Base-by-base conservation (phyloP, 495 filamentous ascomycete species). In the Daldinia grandis region DNA sequence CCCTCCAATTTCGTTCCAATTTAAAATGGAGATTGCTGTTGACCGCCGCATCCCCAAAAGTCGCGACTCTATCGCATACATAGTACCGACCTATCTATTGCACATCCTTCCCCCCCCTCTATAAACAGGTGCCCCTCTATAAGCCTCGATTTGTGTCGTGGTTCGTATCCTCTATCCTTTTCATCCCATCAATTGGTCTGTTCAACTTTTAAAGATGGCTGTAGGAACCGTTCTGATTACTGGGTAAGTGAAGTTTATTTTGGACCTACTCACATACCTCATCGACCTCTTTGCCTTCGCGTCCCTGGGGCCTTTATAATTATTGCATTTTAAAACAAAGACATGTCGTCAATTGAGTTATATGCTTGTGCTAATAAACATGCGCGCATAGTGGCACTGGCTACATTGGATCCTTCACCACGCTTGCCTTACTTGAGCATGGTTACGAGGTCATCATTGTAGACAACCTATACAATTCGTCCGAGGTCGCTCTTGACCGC, bases 351-450 rank as follows among this genome's bases (percentile, higher is more conserved):
- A 47, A 24, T 47, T 24, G 19, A 24, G 19, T 1, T 21, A 57
- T n/a, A 44, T 25, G 6, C 0, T 21, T 1, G 33, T 58, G 21
- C 66, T 73, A 38, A 76, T 28, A 42, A 27, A 47, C 44, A 9
- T 42, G 31, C 35, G 61, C 65, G 51, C 67, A 53, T 78, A 99
- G 95, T 84, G 95, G 95, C 72, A 95, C 93, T 64, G 95, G 95
- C 83, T 99, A 99, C 86, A 99, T 99, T 80, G 95, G 95, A 73
- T 99, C 95, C 42, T 98, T 98, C 87, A 99, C 95, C 58, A 84
- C 90, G 62, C 89, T 99, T 58, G 92, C 94, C 37, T 91, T 99
- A 21, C 92, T 99, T 69, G 85, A 97, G 74, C 92, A 94, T 75
- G 94, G 90, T 79, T 98, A 98, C 86, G 91, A 98, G 76, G 96